Evolutionary conservation across 805 yeast species (phyloP).

Genomic region (Jamesozyma spencerorum): DNA sequence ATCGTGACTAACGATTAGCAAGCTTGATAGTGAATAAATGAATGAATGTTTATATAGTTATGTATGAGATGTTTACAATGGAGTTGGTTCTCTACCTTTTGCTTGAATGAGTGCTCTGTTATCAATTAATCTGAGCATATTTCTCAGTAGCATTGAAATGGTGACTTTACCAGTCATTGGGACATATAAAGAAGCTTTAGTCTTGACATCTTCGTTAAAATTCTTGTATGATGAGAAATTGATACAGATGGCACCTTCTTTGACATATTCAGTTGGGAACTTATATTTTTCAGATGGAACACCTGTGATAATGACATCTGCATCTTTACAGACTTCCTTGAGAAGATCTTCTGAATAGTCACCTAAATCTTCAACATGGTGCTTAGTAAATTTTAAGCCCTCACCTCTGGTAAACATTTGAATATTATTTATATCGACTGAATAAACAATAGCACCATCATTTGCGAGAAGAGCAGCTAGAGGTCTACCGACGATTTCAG

Average conservation of each 20-base stretch:
- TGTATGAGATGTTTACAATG: no score
- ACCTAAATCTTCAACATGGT: slow-evolving; percentile 59
- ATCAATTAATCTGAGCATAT: slow-evolving; percentile 69
- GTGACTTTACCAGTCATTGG: slow-evolving; percentile 97
- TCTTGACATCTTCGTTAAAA: slow-evolving; percentile 73
- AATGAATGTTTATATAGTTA: no score
- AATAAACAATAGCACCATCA: slow-evolving; percentile 94
- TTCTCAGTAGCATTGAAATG: slow-evolving; percentile 86
- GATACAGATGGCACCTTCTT: slow-evolving; percentile 82
- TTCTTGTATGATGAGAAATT: slow-evolving; percentile 87
- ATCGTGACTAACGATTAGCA: no score
- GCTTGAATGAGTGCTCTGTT: slow-evolving; percentile 37
- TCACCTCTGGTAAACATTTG: slow-evolving; percentile 93
- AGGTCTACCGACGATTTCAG: slow-evolving; percentile 96
- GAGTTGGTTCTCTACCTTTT: neutral
- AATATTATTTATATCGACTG: slow-evolving; percentile 78
- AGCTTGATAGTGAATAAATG: no score
- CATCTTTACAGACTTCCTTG: slow-evolving; percentile 55
- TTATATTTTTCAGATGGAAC: slow-evolving; percentile 80
- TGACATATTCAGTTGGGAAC: slow-evolving; percentile 72
- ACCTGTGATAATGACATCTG: slow-evolving; percentile 93
- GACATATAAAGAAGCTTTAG: slow-evolving; percentile 81
- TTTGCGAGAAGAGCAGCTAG: slow-evolving; percentile 91
- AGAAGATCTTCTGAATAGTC: slow-evolving; percentile 35
- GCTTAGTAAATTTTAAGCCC: slow-evolving; percentile 71